A percentile compares a stretch with the other conserved stretches of the same genome.
Evolutionary conservation across 2,329 filamentous ascomycete genomes (phyloP).

Genomic region (Incumbomyces delicatus): DNA sequence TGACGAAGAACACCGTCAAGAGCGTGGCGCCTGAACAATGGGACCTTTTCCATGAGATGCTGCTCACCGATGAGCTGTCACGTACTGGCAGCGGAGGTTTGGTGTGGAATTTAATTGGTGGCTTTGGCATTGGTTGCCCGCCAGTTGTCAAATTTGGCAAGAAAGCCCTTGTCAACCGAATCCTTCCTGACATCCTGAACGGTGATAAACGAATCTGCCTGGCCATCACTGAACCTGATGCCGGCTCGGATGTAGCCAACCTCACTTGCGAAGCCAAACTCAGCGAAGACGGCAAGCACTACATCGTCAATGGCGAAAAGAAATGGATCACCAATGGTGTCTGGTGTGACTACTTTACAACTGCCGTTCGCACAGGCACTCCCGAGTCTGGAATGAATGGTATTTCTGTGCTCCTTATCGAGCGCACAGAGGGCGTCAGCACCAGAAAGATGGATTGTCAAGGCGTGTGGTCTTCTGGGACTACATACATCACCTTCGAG

Average conservation of each 20-base stretch:
- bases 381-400: constrained; percentile 71
- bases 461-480: constrained; percentile 90
- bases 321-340: constrained; percentile 99
- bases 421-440: constrained; percentile 78
- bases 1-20: constrained; percentile 61
- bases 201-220: constrained; percentile 97
- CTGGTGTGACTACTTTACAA: constrained; percentile 96
- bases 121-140: constrained; percentile 91
- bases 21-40: constrained; percentile 79
- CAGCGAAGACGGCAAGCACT: constrained; percentile 91
- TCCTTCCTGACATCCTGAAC: constrained; percentile 75
- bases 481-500: constrained; percentile 96
- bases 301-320: constrained; percentile 99
- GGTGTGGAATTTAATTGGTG: constrained; percentile 93
- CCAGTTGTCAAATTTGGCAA: constrained; percentile 87
- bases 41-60: constrained; percentile 97
- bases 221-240: constrained; percentile 94
- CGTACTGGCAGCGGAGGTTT: constrained; percentile 82
- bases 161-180: constrained; percentile 72
- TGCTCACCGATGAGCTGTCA: constrained; percentile 88
- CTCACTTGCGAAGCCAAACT: constrained; percentile 92
- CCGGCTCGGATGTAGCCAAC: constrained; percentile 90
- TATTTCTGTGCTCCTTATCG: constrained; percentile 80
- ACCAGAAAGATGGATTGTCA: constrained; percentile 98
- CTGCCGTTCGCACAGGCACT: constrained; percentile 80